A percentile compares a stretch with the other conserved stretches of the same genome.
These are phyloP conservation scores for Ceratocystis lukuohia DNA, from an alignment of 2,329 filamentous ascomycete species.

Conservation along the genomic window DNA sequence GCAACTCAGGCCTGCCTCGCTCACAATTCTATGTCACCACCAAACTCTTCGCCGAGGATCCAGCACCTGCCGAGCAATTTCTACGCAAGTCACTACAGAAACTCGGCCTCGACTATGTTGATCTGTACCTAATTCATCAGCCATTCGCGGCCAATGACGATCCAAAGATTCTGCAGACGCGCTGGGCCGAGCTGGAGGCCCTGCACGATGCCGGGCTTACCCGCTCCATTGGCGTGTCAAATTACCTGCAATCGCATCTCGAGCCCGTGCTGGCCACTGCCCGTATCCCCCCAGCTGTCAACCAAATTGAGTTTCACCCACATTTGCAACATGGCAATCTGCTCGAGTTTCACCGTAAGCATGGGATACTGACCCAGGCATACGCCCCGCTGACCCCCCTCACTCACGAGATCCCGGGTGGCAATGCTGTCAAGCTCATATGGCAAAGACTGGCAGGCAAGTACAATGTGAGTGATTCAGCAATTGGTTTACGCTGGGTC, in stretches of 20 bases:
- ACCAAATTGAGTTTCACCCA: constrained; percentile 73
- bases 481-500: constrained; percentile 46
- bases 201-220: constrained; percentile 54
- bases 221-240: constrained; percentile 63
- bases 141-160: constrained; percentile 39
- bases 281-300: constrained; percentile 51
- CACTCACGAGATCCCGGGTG: constrained; percentile 31
- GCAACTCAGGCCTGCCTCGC: constrained; percentile 49
- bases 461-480: constrained; percentile 43
- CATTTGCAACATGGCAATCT: constrained; percentile 54
- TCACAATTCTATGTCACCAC: constrained; percentile 56
- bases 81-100: constrained; percentile 49
- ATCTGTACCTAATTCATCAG: constrained; percentile 53
- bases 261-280: constrained; percentile 45
- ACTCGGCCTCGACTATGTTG: constrained; percentile 56
- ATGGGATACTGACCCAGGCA: constrained; percentile 43
- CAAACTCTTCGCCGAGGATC: constrained; percentile 36
- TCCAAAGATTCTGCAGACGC: constrained; percentile 35
- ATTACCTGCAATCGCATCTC: constrained; percentile 48
- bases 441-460: constrained; percentile 42
- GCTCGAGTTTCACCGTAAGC: constrained; percentile 41
- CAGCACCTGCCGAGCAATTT: constrained; percentile 34
- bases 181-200: constrained; percentile 49
- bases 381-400: constrained; percentile 44
- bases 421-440: constrained; percentile 40